phyloP scores from a whole-genome alignment of 352 stramenopile species.

The Blastocystis sp. region DNA sequence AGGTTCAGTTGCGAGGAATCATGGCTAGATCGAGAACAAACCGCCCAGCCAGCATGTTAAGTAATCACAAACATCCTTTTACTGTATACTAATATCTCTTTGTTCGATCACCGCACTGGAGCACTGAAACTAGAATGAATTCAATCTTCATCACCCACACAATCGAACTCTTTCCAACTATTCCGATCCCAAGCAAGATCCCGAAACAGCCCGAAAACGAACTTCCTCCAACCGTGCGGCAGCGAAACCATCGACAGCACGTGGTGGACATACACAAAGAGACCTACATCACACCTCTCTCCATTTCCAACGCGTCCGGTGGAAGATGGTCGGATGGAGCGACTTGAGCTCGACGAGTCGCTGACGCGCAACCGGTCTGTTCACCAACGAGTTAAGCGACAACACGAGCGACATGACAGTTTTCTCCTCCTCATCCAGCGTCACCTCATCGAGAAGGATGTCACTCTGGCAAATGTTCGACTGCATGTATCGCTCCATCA shows the following conservation, averaged over 20 bases:
- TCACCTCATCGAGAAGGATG: not conserved
- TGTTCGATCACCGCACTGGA: no score
- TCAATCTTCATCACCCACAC: no score
- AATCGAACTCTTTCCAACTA: no score
- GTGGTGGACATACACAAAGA: slow-evolving; percentile 35
- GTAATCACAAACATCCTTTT: not conserved
- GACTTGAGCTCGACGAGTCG: not conserved
- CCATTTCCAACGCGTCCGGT: not conserved
- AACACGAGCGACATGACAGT: not conserved
- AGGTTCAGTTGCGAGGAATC: not conserved
- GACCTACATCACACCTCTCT: not conserved
- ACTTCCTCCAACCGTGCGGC: not conserved
- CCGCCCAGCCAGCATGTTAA: not conserved
- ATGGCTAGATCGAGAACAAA: not conserved
- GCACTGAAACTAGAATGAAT: no score
- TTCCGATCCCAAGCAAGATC: not conserved
- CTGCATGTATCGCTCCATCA: not conserved
- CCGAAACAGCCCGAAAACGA: slow-evolving; percentile 3
- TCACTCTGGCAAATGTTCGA: slow-evolving; percentile 24
- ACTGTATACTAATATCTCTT: not conserved
- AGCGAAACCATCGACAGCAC: not conserved
- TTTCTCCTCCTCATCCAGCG: not conserved
- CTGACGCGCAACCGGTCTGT: not conserved
- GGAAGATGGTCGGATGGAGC: not conserved
- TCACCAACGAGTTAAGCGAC: slow-evolving; percentile 14